Evolutionary conservation across 345 rosid species (phyloP).

Genomic region (Populus alba): DNA sequence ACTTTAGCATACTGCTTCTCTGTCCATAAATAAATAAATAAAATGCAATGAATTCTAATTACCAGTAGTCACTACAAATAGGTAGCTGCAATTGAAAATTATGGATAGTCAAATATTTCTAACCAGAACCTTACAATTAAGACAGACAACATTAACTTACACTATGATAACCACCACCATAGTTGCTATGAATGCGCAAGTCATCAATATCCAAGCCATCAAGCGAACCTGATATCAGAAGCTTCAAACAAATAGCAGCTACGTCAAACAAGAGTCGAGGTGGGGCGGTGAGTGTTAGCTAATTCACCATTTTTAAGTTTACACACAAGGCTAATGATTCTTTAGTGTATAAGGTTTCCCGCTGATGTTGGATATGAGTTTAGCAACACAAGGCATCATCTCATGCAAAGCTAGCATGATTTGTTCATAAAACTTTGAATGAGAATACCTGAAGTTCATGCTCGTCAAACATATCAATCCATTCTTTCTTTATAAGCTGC

Average conservation of each 20-base stretch:
- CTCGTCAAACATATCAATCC: slow-evolving; percentile 98
- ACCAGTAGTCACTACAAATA: not conserved
- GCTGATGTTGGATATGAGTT: not conserved
- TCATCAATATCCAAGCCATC: slow-evolving; percentile 98
- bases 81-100: not conserved
- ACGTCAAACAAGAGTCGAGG: slow-evolving; percentile 1
- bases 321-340: not conserved
- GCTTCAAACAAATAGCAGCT: slow-evolving; percentile 47
- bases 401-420: not conserved
- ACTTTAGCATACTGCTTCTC: not conserved
- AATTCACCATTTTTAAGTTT: not conserved
- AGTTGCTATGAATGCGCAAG: slow-evolving; percentile 68
- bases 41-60: not conserved
- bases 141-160: slow-evolving; percentile 39
- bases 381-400: not conserved
- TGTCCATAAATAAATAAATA: not conserved
- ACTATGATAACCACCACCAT: slow-evolving; percentile 83
- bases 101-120: not conserved
- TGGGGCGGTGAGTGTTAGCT: not conserved
- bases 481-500: slow-evolving; percentile 87
- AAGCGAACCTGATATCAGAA: slow-evolving; percentile 91
- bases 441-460: slow-evolving; percentile 89
- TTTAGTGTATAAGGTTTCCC: not conserved
- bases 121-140: not conserved
- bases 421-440: not conserved